Conservation (phyloP, 257 asterid species). For the Solanum sparsipilum region DNA sequence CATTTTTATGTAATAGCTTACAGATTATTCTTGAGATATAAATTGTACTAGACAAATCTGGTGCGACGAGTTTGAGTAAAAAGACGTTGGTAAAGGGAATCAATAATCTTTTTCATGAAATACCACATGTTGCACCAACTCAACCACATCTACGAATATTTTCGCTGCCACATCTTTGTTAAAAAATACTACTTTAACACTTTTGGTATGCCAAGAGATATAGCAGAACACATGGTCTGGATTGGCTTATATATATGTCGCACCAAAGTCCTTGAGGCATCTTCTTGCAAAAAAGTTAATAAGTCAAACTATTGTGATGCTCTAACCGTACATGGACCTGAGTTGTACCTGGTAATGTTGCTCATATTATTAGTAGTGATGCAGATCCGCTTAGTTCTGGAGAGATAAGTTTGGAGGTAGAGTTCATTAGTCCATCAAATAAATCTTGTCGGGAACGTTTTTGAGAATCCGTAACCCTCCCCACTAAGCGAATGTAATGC, state of each 20-base stretch:
- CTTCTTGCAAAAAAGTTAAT: too few species aligned
- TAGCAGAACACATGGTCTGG: background rate
- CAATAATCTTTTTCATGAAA: background rate
- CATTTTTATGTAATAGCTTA: background rate
- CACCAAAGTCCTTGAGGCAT: background rate
- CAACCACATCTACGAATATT: background rate
- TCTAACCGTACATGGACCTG: too few species aligned
- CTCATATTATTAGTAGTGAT: too few species aligned
- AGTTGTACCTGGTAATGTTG: too few species aligned
- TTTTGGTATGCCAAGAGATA: background rate
- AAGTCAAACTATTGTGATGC: too few species aligned
- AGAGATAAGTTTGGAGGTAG: too few species aligned
- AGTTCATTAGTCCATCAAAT: too few species aligned
- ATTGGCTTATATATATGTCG: background rate
- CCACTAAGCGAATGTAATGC: too few species aligned
- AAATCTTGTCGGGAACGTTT: too few species aligned
- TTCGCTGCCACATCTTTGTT: background rate
- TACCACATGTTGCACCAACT: background rate
- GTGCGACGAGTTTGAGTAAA: background rate
- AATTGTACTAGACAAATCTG: fast-evolving
- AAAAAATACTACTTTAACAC: background rate
- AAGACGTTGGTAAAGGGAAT: fast-evolving
- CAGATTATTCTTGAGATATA: too few species aligned
- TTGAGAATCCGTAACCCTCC: too few species aligned
- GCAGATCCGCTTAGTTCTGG: too few species aligned